Conservation (phyloP, 768 basidiomycete genomes). For the Omphalotus guepiniiformis region DNA sequence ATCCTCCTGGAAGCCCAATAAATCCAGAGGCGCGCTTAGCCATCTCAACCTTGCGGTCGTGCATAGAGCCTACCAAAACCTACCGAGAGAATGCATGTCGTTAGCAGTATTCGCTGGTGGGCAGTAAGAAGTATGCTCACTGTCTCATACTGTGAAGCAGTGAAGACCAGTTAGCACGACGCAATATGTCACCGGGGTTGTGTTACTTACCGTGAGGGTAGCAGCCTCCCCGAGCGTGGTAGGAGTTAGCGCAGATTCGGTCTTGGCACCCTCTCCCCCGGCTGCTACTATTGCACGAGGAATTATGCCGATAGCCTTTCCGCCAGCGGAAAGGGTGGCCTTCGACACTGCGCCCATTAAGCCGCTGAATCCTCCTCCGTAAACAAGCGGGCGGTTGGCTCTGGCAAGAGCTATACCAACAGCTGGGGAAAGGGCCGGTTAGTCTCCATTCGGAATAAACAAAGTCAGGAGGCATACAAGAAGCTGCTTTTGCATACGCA, state of each 20-base stretch:
- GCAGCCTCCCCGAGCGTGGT: conserved; percentile 8
- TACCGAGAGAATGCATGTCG: conserved; percentile 24
- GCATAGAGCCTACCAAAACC: conserved; percentile 79
- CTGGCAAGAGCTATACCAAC: conserved; percentile 68
- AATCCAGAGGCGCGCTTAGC: conserved; percentile 77
- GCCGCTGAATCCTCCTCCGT: conserved; percentile 81
- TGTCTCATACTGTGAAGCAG: neutral
- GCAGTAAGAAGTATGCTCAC: conserved; percentile 12
- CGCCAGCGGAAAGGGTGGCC: conserved; percentile 59
- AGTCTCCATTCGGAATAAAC: conserved; percentile 1
- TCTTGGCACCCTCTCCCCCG: conserved; percentile 59
- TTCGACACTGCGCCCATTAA: conserved; percentile 83
- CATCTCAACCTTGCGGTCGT: conserved; percentile 90
- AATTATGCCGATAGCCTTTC: conserved; percentile 71
- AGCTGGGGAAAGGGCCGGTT: conserved; percentile 37
- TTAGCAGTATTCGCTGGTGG: neutral
- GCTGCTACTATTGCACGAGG: conserved; percentile 70
- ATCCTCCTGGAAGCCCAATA: conserved; percentile 90
- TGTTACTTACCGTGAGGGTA: conserved; percentile 9
- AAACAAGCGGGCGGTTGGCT: conserved; percentile 62
- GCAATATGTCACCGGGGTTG: conserved; percentile 9
- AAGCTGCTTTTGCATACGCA: conserved; percentile 63
- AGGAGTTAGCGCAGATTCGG: conserved; percentile 14
- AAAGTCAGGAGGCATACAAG: conserved; percentile 43
- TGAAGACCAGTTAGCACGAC: neutral